Base-by-base conservation (phyloP, 2,329 filamentous ascomycete genomes). In the Sporothrix globosa region DNA sequence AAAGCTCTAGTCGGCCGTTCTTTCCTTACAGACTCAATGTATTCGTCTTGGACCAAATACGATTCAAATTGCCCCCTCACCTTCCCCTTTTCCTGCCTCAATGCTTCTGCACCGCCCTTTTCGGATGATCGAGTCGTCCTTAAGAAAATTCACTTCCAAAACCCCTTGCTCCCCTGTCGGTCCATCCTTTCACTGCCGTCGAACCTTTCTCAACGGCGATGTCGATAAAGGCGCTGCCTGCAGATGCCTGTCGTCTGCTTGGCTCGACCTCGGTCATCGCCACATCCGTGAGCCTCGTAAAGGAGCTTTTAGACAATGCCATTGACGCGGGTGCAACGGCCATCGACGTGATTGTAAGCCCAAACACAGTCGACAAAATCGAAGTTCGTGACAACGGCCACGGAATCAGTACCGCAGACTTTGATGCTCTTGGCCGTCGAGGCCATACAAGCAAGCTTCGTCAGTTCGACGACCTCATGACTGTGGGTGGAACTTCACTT, bases 291-390 rank as follows among this genome's bases (percentile, higher is more conserved):
- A 85, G 86, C 13, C 80, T 92, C 2, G 85, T 93, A 74, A 94
- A 94, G 76, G 92, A 94, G 78, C 86, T 94, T 4, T 79, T 94
- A 44, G 92, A 94, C 75, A 94, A 95, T 78, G 85, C 91, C 56
- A 84, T 94, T 24, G 91, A 95, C 78, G 90, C 91, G 9, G 82
- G 84, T 68, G 90, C 91, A 14, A 90, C 86, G 1, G 85, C 84
- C 1, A 82, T 95, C 70, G 87, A 91, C 68, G 81, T 94, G 30
- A 80, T 87, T 39, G 82, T 93, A 17, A 86, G 90, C 4, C 75
- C 83, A 54, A 89, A 93, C 76, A 90, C 89, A 0, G 77, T 93
- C 68, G 89, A 91, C 77, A 86, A 84, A 68, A 86, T 95, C 50
- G 87, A 91, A 75, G 87, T 93, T 65, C 85, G 87, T 58, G 90